Evolutionary conservation across 345 rosid genomes (phyloP).

Genomic region (Geranium brycei): DNA sequence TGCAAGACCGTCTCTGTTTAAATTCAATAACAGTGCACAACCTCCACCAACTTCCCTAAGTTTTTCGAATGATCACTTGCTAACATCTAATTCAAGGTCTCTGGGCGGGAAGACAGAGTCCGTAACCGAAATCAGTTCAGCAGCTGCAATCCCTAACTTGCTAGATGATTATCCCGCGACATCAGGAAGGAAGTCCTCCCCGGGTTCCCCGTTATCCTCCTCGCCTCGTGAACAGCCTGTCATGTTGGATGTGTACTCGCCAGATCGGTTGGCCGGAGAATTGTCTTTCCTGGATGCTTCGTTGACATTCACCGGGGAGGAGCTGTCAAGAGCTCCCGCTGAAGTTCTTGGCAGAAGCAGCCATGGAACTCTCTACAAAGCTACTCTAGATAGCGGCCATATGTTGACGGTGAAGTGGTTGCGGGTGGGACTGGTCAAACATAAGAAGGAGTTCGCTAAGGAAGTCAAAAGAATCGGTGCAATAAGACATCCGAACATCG

Average conservation of each 20-base stretch:
- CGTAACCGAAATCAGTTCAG: constrained; percentile 38
- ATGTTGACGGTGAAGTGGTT: constrained; percentile 90
- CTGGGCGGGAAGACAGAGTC: constrained; percentile 51
- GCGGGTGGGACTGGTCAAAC: constrained; percentile 81
- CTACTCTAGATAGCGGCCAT: constrained; percentile 69
- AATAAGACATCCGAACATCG: constrained; percentile 57
- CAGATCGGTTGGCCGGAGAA: constrained; percentile 91
- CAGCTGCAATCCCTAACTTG: constrained; percentile 36
- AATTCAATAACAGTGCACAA: constrained; percentile 46
- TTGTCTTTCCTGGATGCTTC: constrained; percentile 69
- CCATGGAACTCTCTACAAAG: constrained; percentile 87
- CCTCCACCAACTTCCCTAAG: constrained; percentile 52
- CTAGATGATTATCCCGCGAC: constrained; percentile 40
- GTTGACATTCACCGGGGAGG: constrained; percentile 70
- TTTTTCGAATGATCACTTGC: constrained; percentile 85
- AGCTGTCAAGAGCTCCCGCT: constrained; percentile 92
- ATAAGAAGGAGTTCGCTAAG: constrained; percentile 80
- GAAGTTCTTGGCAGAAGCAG: constrained; percentile 98
- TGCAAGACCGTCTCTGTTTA: constrained; percentile 52
- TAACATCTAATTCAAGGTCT: constrained; percentile 70
- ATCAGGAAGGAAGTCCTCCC: constrained; percentile 65
- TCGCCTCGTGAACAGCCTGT: constrained; percentile 77
- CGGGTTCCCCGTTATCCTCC: constrained; percentile 63
- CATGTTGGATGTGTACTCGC: constrained; percentile 73
- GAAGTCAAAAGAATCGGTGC: constrained; percentile 80